phyloP scores from a whole-genome alignment of 2,329 filamentous ascomycete genomes.

The Colletotrichum lentis region DNA sequence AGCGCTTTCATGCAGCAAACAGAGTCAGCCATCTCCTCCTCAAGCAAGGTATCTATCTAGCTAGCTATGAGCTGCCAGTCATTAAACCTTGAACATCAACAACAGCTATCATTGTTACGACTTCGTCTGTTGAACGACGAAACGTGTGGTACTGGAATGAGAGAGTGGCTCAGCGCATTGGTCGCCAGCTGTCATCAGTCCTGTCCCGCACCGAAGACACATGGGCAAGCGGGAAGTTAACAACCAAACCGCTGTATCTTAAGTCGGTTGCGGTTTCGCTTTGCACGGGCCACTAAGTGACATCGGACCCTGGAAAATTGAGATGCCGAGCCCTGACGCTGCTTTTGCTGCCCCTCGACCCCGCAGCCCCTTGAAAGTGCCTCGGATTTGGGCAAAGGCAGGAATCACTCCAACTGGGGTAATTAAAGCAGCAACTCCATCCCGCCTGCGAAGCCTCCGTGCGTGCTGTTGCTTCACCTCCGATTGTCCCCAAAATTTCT shows the following conservation, averaged over 20 bases:
- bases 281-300: slow-evolving; percentile 20
- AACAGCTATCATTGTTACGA: neutral
- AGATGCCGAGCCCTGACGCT: slow-evolving; percentile 31
- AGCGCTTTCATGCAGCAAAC: neutral
- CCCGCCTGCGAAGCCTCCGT: slow-evolving; percentile 29
- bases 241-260: neutral
- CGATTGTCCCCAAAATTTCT: slow-evolving; percentile 48
- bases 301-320: slow-evolving; percentile 37
- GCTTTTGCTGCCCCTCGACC: slow-evolving; percentile 37
- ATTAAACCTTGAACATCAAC: neutral
- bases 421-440: slow-evolving; percentile 35
- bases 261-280: slow-evolving; percentile 1
- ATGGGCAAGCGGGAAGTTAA: neutral
- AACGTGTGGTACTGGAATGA: slow-evolving; percentile 12
- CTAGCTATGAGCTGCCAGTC: neutral
- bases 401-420: slow-evolving; percentile 4
- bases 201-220: neutral
- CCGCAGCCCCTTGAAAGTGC: slow-evolving; percentile 16
- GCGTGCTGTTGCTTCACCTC: slow-evolving; percentile 31
- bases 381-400: neutral
- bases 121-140: neutral
- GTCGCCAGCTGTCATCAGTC: slow-evolving; percentile 25
- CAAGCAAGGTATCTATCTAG: neutral
- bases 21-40: neutral
- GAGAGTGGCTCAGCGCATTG: slow-evolving; percentile 13